A percentile compares a stretch with the other conserved stretches of the same genome.
These are phyloP conservation scores for Alternaria conjuncta DNA, from an alignment of 2,329 filamentous ascomycete genomes.

Conservation along the genomic window DNA sequence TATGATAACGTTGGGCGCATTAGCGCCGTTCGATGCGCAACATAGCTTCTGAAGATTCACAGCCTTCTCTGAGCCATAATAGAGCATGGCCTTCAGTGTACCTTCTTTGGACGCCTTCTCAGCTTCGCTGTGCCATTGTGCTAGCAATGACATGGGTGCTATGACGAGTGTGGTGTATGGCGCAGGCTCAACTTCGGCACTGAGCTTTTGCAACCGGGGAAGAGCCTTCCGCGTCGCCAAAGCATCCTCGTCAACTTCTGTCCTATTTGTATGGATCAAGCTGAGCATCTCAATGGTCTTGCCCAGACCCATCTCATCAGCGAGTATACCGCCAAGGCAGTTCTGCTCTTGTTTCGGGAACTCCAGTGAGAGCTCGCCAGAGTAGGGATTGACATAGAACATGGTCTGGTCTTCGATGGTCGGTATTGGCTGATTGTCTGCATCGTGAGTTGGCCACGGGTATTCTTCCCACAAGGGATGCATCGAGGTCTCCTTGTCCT, in stretches of 20 bases:
- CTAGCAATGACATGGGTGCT: conserved; percentile 95
- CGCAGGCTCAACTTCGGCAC: conserved; percentile 67
- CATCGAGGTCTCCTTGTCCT: conserved; percentile 78
- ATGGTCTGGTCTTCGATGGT: conserved; percentile 68
- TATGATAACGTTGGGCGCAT: conserved; percentile 87
- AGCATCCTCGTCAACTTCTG: conserved; percentile 53
- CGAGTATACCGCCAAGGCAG: conserved; percentile 89
- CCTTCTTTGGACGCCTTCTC: conserved; percentile 87
- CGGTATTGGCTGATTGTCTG: conserved; percentile 78
- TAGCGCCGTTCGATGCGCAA: conserved; percentile 72
- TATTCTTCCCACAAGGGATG: conserved; percentile 99
- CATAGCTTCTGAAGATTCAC: conserved; percentile 81
- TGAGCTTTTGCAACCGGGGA: conserved; percentile 65
- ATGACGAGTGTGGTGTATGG: conserved; percentile 92
- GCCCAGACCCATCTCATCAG: conserved; percentile 96
- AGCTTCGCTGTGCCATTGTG: conserved; percentile 96
- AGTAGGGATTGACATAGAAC: conserved; percentile 98
- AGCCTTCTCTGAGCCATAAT: conserved; percentile 88
- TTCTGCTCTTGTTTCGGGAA: conserved; percentile 95
- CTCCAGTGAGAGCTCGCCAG: conserved; percentile 86
- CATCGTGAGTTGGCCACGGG: conserved; percentile 83
- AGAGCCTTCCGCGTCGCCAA: conserved; percentile 64
- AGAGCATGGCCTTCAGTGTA: conserved; percentile 82
- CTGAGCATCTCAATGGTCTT: conserved; percentile 99
- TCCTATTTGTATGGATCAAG: conserved; percentile 83